A percentile compares a stretch with the other conserved stretches of the same genome.
Evolutionary conservation across 129 eudicot species (phyloP).

Genomic region (Centrapalus pauciflorus): DNA sequence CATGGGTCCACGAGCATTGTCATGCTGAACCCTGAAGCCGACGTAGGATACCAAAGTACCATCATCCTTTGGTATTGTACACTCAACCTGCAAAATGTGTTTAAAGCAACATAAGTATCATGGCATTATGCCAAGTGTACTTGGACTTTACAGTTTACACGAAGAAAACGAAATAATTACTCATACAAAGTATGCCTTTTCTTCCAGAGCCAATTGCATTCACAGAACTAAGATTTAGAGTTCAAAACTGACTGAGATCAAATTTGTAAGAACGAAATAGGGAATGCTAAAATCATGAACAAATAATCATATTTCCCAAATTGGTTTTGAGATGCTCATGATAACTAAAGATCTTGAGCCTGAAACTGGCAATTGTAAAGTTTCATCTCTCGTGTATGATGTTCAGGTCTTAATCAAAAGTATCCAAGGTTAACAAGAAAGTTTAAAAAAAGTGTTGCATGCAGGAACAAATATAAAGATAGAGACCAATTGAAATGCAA

Average conservation of each 20-base stretch:
- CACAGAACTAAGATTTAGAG: no score
- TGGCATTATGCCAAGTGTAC: not conserved
- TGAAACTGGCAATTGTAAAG: not conserved
- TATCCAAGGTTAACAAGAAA: not conserved
- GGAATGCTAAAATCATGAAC: not conserved
- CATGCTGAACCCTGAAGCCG: slow-evolving; percentile 96
- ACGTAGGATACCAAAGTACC: slow-evolving; percentile 82
- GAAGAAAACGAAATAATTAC: not conserved
- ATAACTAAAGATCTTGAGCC: not conserved
- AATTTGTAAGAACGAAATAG: not conserved
- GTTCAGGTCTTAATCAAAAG: not conserved
- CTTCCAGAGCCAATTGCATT: not conserved
- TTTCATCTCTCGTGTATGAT: not conserved
- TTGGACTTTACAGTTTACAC: not conserved
- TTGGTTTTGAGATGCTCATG: not conserved
- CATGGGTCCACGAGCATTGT: slow-evolving; percentile 98
- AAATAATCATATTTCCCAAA: not conserved
- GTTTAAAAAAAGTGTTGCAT: not conserved
- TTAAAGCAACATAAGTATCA: slow-evolving; percentile 7
- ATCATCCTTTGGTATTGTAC: slow-evolving; percentile 96
- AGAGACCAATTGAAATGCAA: not conserved
- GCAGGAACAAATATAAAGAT: not conserved
- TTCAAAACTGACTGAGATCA: not conserved
- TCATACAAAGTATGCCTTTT: not conserved
- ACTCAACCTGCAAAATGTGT: slow-evolving; percentile 68